Percentiles rank a stretch among this genome's conserved stretches.
Evolutionary conservation across 108 stramenopile genomes (phyloP).

Genomic region (Aurantiochytrium sp.): DNA sequence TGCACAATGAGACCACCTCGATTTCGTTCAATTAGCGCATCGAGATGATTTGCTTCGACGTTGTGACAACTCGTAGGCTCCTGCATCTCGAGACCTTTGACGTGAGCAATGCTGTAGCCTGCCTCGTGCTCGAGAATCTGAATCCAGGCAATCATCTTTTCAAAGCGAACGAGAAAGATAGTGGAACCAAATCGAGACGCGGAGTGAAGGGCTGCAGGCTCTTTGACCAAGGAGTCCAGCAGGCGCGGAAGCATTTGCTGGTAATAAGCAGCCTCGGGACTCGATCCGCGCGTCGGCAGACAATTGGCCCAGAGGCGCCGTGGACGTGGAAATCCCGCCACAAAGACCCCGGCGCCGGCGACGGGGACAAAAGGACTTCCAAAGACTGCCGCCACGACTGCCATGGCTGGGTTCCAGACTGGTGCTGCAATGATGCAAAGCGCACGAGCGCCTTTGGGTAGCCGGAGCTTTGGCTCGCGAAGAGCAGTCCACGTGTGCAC

Average conservation of each 20-base stretch:
- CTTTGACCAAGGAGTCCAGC: not conserved
- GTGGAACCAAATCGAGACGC: not conserved
- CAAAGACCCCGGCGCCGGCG: not conserved
- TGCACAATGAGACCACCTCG: not conserved
- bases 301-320: not conserved
- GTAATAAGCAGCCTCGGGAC: not conserved
- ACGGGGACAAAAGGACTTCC: not conserved
- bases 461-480: not conserved
- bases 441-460: not conserved
- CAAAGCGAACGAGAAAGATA: not conserved
- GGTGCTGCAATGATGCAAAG: not conserved
- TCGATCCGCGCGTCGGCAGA: too few relatives aligned
- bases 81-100: not conserved
- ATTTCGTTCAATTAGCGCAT: not conserved
- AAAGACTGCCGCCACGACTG: not conserved
- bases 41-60: not conserved
- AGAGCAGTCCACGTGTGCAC: not conserved
- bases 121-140: not conserved
- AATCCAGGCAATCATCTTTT: conserved; percentile 9
- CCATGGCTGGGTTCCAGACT: not conserved
- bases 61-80: conserved; percentile 8
- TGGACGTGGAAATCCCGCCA: not conserved
- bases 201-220: too few relatives aligned
- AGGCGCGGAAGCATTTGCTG: not conserved
- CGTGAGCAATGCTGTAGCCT: not conserved